Evolutionary conservation across 768 basidiomycete genomes (phyloP).

Genomic region (Chalciporus sphaerocephalus): DNA sequence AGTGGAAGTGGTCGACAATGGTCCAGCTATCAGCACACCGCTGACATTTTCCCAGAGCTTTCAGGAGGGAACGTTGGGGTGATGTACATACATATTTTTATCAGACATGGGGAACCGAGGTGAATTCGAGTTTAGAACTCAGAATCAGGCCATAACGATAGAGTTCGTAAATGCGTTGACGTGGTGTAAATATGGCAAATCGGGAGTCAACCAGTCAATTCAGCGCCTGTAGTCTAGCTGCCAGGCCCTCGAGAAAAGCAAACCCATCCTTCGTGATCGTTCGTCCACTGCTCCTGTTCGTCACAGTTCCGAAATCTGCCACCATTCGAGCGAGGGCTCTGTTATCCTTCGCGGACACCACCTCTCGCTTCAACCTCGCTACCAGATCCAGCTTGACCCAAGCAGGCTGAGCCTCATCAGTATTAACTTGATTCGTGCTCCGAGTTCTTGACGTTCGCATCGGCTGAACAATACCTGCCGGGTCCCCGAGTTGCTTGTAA

Average conservation of each 20-base stretch:
- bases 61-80: conserved; percentile 1
- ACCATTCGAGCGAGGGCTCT: conserved; percentile 60
- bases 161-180: neutral
- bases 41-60: neutral
- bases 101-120: neutral
- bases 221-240: conserved; percentile 43
- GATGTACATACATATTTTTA: neutral
- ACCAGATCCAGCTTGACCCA: conserved; percentile 58
- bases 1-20: too few relatives aligned
- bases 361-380: conserved; percentile 52
- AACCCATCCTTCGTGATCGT: conserved; percentile 78
- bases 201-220: conserved; percentile 1
- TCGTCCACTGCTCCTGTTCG: conserved; percentile 61
- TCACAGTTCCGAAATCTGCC: conserved; percentile 64
- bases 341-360: conserved; percentile 47
- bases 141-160: conserved; percentile 2
- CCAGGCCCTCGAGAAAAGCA: conserved; percentile 60
- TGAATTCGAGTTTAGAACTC: neutral
- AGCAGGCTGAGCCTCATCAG: conserved; percentile 41
- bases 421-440: conserved; percentile 38
- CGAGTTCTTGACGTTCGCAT: conserved; percentile 43
- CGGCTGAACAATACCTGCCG: conserved; percentile 54
- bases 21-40: too few relatives aligned
- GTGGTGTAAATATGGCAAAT: neutral
- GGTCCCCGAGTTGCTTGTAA: conserved; percentile 66